phyloP scores from a whole-genome alignment of 1,284 basidiomycete species.

The Kalmanozyma brasiliensis region DNA sequence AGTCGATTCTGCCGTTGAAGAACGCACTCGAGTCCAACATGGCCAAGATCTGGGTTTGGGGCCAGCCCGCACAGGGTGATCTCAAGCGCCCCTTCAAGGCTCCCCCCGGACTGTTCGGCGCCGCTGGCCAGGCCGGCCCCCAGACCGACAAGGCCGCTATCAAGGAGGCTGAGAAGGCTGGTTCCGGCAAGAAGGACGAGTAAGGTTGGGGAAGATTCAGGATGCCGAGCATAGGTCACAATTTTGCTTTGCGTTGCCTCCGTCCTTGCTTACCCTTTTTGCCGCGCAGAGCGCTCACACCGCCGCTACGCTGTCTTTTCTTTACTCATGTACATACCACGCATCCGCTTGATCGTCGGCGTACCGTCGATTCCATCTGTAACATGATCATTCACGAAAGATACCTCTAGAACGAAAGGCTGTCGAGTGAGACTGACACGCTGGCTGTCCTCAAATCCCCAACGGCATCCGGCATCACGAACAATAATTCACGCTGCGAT shows the following conservation, averaged over 20 bases:
- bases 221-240: no score
- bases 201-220: no score
- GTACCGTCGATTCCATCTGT: conserved; percentile 8
- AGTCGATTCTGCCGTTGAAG: conserved; percentile 67
- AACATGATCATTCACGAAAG: no score
- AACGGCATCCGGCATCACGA: no score
- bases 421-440: no score
- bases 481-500: no score
- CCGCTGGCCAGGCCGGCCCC: conserved; percentile 65
- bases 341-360: neutral
- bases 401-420: no score
- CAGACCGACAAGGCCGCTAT: conserved; percentile 86
- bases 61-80: conserved; percentile 77
- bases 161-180: conserved; percentile 84
- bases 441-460: no score
- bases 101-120: conserved; percentile 77
- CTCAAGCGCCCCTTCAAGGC: conserved; percentile 90
- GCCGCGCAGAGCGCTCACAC: neutral
- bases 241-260: neutral
- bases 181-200: conserved; percentile 80
- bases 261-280: neutral
- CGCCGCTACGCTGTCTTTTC: neutral
- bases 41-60: conserved; percentile 67
- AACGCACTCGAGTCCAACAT: conserved; percentile 67
- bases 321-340: conserved; percentile 36